Base-by-base conservation (phyloP, 2,329 filamentous ascomycete genomes). In the Mycosphaerella sp. region DNA sequence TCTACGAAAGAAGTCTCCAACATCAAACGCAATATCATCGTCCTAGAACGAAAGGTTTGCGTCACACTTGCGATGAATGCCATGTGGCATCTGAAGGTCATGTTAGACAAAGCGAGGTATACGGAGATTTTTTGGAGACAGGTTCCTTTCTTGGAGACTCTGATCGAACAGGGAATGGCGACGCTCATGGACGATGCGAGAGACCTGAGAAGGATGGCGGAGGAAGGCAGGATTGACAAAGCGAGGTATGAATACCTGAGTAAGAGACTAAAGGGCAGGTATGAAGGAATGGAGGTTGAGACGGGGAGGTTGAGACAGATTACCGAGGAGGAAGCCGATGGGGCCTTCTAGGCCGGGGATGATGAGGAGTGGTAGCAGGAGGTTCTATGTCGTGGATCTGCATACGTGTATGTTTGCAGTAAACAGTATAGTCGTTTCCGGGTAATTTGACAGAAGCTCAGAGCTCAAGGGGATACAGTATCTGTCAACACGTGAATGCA, bases 91-190 rank as follows among this genome's bases (percentile, higher is more conserved):
- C 41, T 66, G n/a, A 44, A 57, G 9, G 39, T 50, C 5, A 62
- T 65, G 61, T 58, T 64, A n/a, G 62, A 66, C 18, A 56, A 57
- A 6, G 63, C 62, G 1, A 44, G 53, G 8, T 60, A 61, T n/a
- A 56, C 59, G 14, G 21, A 36, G 16, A 35, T 41, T 10, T 50
- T 54, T 14, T 59, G 49, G 30, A 32, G 43, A 10, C 43, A 51
- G 1, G 59, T 59, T n/a, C 54, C 55, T 35, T 63, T 58, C 45
- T 32, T 66, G 43, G 64, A 66, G 53, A 56, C 44, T 21, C 44
- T 53, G 44, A 53, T 65, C 13, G 64, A 65, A 52, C 54, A 59
- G 30, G 64, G 63, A 0, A 55, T 57, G 49, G 57, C 50, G 12
- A 52, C 54, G 17, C 12, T 61, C 39, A 34, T 62, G 49, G 54